These are phyloP conservation scores for Neurospora sp. DNA, from an alignment of 2,329 filamentous ascomycete species.

Conservation along the genomic window DNA sequence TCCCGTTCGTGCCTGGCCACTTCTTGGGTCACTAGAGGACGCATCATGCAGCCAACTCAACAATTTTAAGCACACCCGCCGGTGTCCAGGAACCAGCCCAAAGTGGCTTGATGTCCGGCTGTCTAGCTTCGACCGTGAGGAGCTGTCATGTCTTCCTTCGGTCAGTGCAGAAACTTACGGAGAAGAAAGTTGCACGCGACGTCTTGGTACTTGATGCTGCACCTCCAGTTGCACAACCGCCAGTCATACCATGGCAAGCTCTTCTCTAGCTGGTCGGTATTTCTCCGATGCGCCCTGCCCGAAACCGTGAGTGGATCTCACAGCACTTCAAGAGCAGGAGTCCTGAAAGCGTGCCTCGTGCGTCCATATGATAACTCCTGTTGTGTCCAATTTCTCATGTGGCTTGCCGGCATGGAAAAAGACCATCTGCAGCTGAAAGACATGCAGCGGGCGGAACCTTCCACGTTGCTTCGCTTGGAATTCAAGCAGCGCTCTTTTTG, in stretches of 20 bases:
- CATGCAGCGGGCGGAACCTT: background rate
- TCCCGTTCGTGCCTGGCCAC: background rate
- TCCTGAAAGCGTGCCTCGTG: background rate
- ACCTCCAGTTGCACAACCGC: background rate
- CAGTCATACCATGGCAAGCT: background rate
- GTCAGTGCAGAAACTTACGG: background rate
- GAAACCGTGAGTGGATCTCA: background rate
- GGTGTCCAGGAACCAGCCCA: background rate
- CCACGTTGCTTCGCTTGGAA: background rate
- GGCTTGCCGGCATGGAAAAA: background rate
- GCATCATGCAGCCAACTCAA: background rate
- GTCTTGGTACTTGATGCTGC: background rate
- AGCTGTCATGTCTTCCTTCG: background rate
- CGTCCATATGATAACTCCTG: background rate
- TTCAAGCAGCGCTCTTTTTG: background rate
- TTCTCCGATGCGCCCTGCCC: background rate
- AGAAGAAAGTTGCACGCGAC: background rate
- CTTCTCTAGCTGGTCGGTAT: background rate
- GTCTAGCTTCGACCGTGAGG: background rate
- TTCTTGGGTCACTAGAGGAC: background rate
- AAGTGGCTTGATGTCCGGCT: background rate
- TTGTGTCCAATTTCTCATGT: background rate
- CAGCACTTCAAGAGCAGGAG: background rate
- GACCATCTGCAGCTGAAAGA: background rate
- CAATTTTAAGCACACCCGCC: background rate